A percentile compares a stretch with the other conserved stretches of the same genome.
phyloP scores from a whole-genome alignment of 352 stramenopile genomes.

The Globisporangium orthogonon region DNA sequence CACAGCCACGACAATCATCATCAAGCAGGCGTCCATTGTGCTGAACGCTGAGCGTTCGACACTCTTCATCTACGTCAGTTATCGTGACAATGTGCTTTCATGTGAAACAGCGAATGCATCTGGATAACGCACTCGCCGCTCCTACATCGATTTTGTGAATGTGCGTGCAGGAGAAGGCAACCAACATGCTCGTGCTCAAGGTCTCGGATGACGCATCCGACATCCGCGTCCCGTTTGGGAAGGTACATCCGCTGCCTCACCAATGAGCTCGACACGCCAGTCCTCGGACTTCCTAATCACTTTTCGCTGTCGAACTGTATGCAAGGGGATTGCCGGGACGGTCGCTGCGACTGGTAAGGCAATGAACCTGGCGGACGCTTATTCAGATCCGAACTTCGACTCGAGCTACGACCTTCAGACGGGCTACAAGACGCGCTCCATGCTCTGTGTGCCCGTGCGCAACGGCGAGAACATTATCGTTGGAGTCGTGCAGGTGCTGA shows the following conservation, averaged over 20 bases:
- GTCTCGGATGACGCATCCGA: constrained; percentile 82
- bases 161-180: constrained; percentile 46
- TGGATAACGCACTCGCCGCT: neutral
- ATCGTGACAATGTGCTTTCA: neutral
- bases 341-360: constrained; percentile 73
- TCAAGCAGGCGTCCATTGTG: constrained; percentile 82
- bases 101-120: neutral
- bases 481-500: constrained; percentile 88
- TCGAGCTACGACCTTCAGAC: constrained; percentile 88
- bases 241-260: constrained; percentile 20
- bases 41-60: constrained; percentile 88
- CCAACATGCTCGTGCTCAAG: constrained; percentile 77
- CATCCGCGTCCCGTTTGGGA: constrained; percentile 79
- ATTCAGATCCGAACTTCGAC: constrained; percentile 92
- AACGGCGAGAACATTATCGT: constrained; percentile 77
- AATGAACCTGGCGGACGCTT: constrained; percentile 91
- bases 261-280: neutral
- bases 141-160: neutral
- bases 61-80: constrained; percentile 78
- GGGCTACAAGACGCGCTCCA: constrained; percentile 88
- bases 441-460: constrained; percentile 89
- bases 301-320: neutral
- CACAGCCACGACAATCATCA: constrained; percentile 75
- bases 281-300: no score
- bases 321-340: constrained; percentile 82